These are phyloP conservation scores for Rhodosporidiobolus odoratus DNA, from an alignment of 768 basidiomycete species.

Conservation along the genomic window DNA sequence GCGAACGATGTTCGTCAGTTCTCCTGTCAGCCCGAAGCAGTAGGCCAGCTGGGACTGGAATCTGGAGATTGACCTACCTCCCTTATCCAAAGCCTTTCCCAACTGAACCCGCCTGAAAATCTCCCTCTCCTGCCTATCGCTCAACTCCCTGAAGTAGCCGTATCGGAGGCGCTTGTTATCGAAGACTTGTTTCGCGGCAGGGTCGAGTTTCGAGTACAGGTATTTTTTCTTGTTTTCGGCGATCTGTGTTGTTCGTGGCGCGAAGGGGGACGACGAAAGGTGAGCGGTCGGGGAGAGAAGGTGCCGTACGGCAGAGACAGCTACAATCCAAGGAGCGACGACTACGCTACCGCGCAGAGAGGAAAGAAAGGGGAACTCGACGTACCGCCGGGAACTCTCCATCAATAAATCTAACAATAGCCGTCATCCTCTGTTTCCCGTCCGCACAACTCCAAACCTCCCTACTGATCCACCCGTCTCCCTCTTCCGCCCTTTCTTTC, in stretches of 20 bases:
- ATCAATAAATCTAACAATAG: conserved; percentile 1
- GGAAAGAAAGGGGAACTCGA: background rate
- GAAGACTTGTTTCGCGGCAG: background rate
- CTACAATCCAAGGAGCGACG: no score
- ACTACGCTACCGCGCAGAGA: no score
- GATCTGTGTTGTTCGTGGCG: background rate
- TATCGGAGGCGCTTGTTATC: background rate
- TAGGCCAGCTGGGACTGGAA: no score
- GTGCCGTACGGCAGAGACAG: no score
- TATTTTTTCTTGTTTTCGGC: background rate
- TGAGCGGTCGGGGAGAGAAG: no score
- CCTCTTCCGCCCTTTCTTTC: background rate
- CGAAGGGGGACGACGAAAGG: background rate
- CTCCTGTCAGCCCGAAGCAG: background rate
- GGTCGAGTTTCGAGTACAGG: background rate
- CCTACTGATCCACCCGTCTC: background rate
- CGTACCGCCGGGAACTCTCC: no score
- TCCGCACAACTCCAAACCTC: conserved; percentile 21
- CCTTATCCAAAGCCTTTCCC: conserved; percentile 4
- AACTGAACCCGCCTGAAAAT: conserved; percentile 20
- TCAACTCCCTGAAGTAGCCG: conserved; percentile 18
- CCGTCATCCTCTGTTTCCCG: conserved; percentile 28
- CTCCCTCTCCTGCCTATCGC: conserved; percentile 5
- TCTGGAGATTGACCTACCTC: background rate
- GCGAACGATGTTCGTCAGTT: background rate